A percentile compares a stretch with the other conserved stretches of the same genome.
Conservation (phyloP, 768 basidiomycete genomes). For the Trametes gibbosa region DNA sequence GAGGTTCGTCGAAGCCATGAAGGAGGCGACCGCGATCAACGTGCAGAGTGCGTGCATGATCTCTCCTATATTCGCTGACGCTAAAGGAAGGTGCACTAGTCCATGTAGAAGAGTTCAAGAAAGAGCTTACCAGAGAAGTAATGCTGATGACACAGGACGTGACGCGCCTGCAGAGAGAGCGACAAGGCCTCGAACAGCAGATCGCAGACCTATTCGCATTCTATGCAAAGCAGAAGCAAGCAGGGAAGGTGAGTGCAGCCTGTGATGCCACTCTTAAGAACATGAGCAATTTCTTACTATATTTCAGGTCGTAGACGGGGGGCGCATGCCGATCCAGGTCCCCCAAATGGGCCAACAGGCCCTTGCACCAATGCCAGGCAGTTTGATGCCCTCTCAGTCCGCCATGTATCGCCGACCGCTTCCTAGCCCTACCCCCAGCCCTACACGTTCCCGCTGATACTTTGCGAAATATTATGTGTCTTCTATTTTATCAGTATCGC, state of each 20-base stretch:
- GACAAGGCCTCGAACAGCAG: slow-evolving; percentile 63
- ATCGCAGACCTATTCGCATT: slow-evolving; percentile 73
- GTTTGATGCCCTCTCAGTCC: not conserved
- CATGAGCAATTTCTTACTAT: not conserved
- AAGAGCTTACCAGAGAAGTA: slow-evolving; percentile 73
- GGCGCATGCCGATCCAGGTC: not conserved
- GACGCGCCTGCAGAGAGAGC: slow-evolving; percentile 60
- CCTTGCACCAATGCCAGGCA: not conserved
- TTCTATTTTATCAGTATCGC: too few relatives aligned
- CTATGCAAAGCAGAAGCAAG: slow-evolving; percentile 63
- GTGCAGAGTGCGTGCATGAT: slow-evolving; percentile 52
- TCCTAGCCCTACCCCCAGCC: slow-evolving; percentile 15
- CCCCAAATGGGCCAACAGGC: not conserved
- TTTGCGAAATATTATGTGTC: too few relatives aligned
- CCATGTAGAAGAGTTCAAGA: slow-evolving; percentile 87
- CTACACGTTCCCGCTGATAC: not conserved
- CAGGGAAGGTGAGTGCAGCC: slow-evolving; percentile 17
- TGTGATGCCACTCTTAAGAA: not conserved
- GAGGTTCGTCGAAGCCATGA: slow-evolving; percentile 93
- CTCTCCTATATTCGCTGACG: not conserved
- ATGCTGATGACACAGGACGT: slow-evolving; percentile 73
- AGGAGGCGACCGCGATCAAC: slow-evolving; percentile 86
- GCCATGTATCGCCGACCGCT: slow-evolving; percentile 12
- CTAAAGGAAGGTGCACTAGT: slow-evolving; percentile 39
- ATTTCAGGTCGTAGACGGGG: not conserved